These are phyloP conservation scores for Candida silvatica DNA, from an alignment of 805 yeast genomes.

Conservation along the genomic window DNA sequence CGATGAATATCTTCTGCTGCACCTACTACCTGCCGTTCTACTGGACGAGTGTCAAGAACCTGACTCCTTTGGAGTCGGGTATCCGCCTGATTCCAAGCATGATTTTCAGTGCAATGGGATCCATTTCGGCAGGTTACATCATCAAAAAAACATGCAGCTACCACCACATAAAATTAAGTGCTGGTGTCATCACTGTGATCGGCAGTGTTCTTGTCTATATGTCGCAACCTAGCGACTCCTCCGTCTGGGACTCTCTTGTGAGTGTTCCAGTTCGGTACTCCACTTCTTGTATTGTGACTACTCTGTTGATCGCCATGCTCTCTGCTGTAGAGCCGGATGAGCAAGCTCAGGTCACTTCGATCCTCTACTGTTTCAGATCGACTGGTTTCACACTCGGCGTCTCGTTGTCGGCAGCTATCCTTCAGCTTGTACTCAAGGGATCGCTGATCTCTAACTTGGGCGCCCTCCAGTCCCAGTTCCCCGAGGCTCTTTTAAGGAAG, in stretches of 20 bases:
- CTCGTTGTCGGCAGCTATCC: neutral
- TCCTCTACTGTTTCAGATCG: conserved; percentile 57
- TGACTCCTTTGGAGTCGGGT: conserved; percentile 51
- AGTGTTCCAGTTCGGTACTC: conserved; percentile 44
- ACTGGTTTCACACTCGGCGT: conserved; percentile 18
- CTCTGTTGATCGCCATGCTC: conserved; percentile 56
- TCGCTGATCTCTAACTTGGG: neutral
- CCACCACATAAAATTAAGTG: conserved; percentile 29
- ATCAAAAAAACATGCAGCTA: conserved; percentile 60
- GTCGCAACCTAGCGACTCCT: conserved; percentile 12
- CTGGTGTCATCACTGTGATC: conserved; percentile 31
- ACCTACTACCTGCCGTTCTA: conserved; percentile 57
- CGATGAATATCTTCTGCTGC: conserved; percentile 38
- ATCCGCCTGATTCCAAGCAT: conserved; percentile 52
- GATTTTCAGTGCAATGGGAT: conserved; percentile 47
- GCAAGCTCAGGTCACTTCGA: conserved; percentile 60
- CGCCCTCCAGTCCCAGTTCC: neutral
- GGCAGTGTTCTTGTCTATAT: conserved; percentile 11
- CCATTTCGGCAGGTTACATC: conserved; percentile 54
- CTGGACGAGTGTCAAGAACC: conserved; percentile 43
- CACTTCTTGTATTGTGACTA: conserved; percentile 50
- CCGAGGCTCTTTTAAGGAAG: neutral
- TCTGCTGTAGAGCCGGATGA: conserved; percentile 61
- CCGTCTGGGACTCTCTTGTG: conserved; percentile 22
- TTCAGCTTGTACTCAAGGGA: neutral